Percentiles rank a stretch among this genome's conserved stretches.
Conservation (phyloP, 495 filamentous ascomycete genomes). For the Lasiosphaeria miniovina region DNA sequence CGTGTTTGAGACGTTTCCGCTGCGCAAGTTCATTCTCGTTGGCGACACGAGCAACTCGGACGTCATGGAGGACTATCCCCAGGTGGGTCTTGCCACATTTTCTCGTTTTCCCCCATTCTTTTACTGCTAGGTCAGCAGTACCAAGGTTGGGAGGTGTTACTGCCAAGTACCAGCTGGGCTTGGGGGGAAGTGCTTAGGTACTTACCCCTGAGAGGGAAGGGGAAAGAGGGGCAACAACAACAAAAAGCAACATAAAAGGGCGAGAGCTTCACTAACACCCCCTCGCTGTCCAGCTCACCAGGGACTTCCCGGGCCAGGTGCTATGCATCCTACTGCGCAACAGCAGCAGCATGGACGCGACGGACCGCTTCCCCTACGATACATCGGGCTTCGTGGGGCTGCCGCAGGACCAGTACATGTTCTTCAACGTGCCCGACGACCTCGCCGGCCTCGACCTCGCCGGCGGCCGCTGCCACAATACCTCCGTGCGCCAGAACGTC, state of each 20-base stretch:
- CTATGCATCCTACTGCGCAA: conserved; percentile 79
- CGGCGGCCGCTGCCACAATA: conserved; percentile 68
- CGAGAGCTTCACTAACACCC: not conserved
- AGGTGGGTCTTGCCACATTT: conserved; percentile 31
- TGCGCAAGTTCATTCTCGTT: conserved; percentile 70
- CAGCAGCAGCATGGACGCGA: conserved; percentile 62
- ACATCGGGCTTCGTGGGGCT: conserved; percentile 65
- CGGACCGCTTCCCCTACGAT: conserved; percentile 65
- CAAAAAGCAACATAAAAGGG: too few relatives aligned
- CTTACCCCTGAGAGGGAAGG: too few relatives aligned
- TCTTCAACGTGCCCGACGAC: conserved; percentile 70
- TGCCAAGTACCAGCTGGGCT: too few relatives aligned
- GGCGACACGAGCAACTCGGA: conserved; percentile 78
- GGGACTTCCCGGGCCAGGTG: conserved; percentile 65
- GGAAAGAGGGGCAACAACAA: too few relatives aligned
- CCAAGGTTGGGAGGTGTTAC: too few relatives aligned
- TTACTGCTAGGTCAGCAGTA: not conserved
- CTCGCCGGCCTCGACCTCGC: conserved; percentile 62
- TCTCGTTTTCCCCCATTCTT: not conserved
- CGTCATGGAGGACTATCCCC: conserved; percentile 71
- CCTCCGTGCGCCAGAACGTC: conserved; percentile 59
- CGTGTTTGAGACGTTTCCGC: conserved; percentile 71
- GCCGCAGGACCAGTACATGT: conserved; percentile 68
- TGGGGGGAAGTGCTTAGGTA: too few relatives aligned
- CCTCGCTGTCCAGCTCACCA: conserved; percentile 27